Percentiles rank a stretch among this genome's conserved stretches.
Evolutionary conservation across 2,329 filamentous ascomycete species (phyloP).

Genomic region (Fusarium udum): DNA sequence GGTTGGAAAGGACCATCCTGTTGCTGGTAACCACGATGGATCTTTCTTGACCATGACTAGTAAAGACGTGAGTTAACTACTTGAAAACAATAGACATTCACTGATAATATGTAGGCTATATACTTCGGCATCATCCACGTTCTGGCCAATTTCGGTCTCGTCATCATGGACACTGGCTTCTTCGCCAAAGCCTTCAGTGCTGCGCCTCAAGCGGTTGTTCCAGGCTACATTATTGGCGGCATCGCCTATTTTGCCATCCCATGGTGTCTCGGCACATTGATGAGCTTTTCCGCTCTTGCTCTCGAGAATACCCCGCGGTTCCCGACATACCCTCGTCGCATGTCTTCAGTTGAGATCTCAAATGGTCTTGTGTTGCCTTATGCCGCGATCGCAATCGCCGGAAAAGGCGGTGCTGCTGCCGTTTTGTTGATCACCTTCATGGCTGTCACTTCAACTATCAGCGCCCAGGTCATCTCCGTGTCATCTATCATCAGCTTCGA

Average conservation of each 20-base stretch:
- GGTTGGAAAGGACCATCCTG: slow-evolving; percentile 55
- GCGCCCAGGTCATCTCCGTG: slow-evolving; percentile 62
- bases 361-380: slow-evolving; percentile 76
- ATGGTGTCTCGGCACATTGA: slow-evolving; percentile 62
- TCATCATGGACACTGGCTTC: slow-evolving; percentile 65
- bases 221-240: slow-evolving; percentile 62
- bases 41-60: slow-evolving; percentile 66
- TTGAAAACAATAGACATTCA: fast-evolving
- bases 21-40: slow-evolving; percentile 60
- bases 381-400: slow-evolving; percentile 74
- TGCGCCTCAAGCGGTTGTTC: slow-evolving; percentile 57
- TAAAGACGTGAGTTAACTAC: slow-evolving; percentile 51
- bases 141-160: slow-evolving; percentile 60
- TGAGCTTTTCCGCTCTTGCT: slow-evolving; percentile 58
- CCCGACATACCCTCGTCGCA: slow-evolving; percentile 64
- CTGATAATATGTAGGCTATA: slow-evolving; percentile 50
- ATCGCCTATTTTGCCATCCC: slow-evolving; percentile 65
- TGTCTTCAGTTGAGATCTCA: slow-evolving; percentile 69
- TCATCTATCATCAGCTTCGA: slow-evolving; percentile 64
- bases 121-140: slow-evolving; percentile 61
- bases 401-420: slow-evolving; percentile 74
- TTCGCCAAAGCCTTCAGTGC: slow-evolving; percentile 63
- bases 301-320: slow-evolving; percentile 59
- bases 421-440: slow-evolving; percentile 77
- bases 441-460: slow-evolving; percentile 72